Evolutionary conservation across 805 yeast species (phyloP).

Genomic region (Schwanniomyces pseudopolymorphus): DNA sequence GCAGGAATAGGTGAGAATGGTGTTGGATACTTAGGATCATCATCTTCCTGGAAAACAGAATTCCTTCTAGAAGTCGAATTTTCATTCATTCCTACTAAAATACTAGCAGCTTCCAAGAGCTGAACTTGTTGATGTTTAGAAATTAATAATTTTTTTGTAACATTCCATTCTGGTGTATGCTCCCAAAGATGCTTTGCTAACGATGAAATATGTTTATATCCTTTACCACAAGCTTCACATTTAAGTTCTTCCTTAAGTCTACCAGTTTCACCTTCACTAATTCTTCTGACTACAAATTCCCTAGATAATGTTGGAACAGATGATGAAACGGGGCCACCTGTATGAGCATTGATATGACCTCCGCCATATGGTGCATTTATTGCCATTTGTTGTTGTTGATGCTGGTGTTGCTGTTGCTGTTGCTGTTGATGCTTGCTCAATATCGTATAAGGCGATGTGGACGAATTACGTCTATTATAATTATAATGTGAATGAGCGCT

Average conservation of each 20-base stretch:
- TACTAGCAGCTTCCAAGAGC: conserved; percentile 73
- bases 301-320: conserved; percentile 51
- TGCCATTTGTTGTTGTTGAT: conserved; percentile 5
- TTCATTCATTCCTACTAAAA: conserved; percentile 73
- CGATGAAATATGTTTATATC: conserved; percentile 85
- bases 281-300: conserved; percentile 78
- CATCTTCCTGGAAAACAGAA: conserved; percentile 11
- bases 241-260: conserved; percentile 78
- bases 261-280: conserved; percentile 85
- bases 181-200: conserved; percentile 90
- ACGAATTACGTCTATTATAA: conserved; percentile 29
- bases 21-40: conserved; percentile 12
- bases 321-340: conserved; percentile 18
- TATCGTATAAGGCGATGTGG: conserved; percentile 28
- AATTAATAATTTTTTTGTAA: conserved; percentile 74
- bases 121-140: conserved; percentile 91
- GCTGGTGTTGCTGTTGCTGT: conserved; percentile 5
- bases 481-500: conserved; percentile 19
- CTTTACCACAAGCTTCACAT: conserved; percentile 91
- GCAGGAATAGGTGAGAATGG: conserved; percentile 13
- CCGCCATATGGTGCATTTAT: conserved; percentile 3
- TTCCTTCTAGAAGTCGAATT: conserved; percentile 7
- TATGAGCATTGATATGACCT: conserved; percentile 5
- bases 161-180: conserved; percentile 92
- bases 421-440: conserved; percentile 24